Evolutionary conservation across 163 green algal genomes (phyloP).

Genomic region (Scenedesmus sp.): DNA sequence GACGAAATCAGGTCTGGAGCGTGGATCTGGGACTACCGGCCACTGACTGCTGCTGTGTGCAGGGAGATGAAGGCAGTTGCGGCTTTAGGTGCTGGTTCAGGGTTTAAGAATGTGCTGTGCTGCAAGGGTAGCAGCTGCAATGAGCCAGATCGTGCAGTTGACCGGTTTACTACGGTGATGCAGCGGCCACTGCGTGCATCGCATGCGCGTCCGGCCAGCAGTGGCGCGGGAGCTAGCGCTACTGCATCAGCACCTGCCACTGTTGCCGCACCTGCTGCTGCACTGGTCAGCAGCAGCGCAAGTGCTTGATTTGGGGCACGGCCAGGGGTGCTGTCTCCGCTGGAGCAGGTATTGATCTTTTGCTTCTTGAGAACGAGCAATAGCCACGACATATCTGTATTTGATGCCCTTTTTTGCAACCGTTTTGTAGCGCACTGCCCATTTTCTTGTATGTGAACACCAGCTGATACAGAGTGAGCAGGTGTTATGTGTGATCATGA

Average conservation of each 20-base stretch:
- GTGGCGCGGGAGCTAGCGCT: not conserved
- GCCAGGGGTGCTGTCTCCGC: too few relatives aligned
- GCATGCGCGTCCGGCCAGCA: not conserved
- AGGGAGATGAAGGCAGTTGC: not conserved
- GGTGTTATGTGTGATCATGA: too few relatives aligned
- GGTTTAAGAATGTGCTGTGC: constrained; percentile 15
- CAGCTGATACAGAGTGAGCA: too few relatives aligned
- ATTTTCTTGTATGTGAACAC: too few relatives aligned
- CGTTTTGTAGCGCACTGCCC: too few relatives aligned
- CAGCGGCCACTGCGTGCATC: not conserved
- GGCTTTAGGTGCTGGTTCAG: not conserved
- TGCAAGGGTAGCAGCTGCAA: not conserved
- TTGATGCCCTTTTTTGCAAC: too few relatives aligned
- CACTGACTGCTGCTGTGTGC: not conserved
- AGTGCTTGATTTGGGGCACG: too few relatives aligned
- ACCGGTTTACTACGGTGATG: not conserved
- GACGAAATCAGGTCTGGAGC: not conserved
- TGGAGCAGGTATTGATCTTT: too few relatives aligned
- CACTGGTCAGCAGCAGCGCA: not conserved
- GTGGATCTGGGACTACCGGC: not conserved
- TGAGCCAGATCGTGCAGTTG: not conserved
- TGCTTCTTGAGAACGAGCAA: too few relatives aligned
- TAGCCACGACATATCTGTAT: too few relatives aligned
- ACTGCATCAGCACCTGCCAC: not conserved
- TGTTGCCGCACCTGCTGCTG: not conserved